Conservation (phyloP, 129 eudicot genomes). For the Rutidosis leptorrhynchoides region DNA sequence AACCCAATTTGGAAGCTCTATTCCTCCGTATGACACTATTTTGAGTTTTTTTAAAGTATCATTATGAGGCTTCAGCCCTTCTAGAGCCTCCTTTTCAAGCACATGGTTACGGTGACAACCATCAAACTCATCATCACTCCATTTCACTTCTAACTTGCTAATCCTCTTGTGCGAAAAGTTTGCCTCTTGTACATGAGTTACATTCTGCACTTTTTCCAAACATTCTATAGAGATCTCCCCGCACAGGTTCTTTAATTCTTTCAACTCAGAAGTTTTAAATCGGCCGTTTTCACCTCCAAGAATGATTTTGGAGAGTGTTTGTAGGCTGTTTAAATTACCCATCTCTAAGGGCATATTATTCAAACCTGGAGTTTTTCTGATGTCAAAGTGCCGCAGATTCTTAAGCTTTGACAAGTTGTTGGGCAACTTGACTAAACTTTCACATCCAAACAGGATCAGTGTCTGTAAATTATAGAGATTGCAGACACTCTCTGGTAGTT, state of each 20-base stretch:
- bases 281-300: constrained; percentile 24
- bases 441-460: constrained; percentile 30
- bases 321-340: constrained; percentile 22
- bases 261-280: no score
- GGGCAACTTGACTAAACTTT: constrained; percentile 25
- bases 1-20: constrained; percentile 22
- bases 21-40: constrained; percentile 8
- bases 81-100: constrained; percentile 20
- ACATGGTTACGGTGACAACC: neutral
- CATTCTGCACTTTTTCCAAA: constrained; percentile 14
- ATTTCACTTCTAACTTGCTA: constrained; percentile 12
- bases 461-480: constrained; percentile 42
- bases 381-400: constrained; percentile 43
- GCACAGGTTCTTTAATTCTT: constrained; percentile 14
- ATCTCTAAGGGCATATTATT: constrained; percentile 38
- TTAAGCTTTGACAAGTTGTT: constrained; percentile 16
- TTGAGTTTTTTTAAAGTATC: neutral
- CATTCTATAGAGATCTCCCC: constrained; percentile 3
- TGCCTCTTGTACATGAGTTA: neutral
- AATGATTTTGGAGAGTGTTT: constrained; percentile 31
- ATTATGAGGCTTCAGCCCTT: constrained; percentile 28
- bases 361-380: constrained; percentile 25
- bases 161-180: constrained; percentile 26
- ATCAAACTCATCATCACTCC: neutral
- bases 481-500: constrained; percentile 31